Percentiles rank a stretch among this genome's conserved stretches.
phyloP scores from a whole-genome alignment of 192 early-diverging fungal species.

The Mortierella alpina region DNA sequence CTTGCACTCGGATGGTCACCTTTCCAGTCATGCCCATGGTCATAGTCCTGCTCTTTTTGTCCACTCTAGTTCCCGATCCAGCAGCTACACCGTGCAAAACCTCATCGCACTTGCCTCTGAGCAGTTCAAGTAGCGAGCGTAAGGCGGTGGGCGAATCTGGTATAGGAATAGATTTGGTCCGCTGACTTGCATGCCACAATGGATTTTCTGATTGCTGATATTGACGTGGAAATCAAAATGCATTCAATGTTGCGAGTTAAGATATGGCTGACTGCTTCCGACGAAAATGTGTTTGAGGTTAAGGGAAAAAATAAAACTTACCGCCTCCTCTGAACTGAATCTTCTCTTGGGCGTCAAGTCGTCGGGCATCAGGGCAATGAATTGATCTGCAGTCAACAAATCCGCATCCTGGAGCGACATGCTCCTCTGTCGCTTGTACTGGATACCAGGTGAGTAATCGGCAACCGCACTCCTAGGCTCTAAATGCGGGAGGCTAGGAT shows the following conservation, averaged over 20 bases:
- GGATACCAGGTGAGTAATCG: slow-evolving; percentile 21
- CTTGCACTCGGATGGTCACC: no score
- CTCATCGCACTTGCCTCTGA: slow-evolving; percentile 21
- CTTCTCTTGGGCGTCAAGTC: slow-evolving; percentile 30
- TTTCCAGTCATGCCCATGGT: no score
- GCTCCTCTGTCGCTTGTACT: slow-evolving; percentile 43
- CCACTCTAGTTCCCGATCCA: background rate
- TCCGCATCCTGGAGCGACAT: slow-evolving; percentile 53
- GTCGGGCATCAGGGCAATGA: slow-evolving; percentile 43
- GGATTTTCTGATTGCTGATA: background rate
- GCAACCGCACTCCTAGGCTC: slow-evolving; percentile 38
- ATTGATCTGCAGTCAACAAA: slow-evolving; percentile 47
- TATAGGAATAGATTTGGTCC: background rate
- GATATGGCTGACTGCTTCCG: no score
- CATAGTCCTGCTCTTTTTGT: no score
- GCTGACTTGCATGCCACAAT: background rate
- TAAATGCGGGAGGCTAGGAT: slow-evolving; percentile 15
- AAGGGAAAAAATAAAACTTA: background rate
- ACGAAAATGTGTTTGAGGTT: no score
- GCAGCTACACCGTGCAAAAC: slow-evolving; percentile 14
- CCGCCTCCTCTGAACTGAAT: slow-evolving; percentile 49
- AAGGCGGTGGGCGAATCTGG: slow-evolving; percentile 23
- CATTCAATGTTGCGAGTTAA: background rate
- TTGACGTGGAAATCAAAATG: background rate
- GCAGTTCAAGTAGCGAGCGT: background rate